A percentile compares a stretch with the other conserved stretches of the same genome.
These are phyloP conservation scores for Venturia nashicola DNA, from an alignment of 2,329 filamentous ascomycete species.

Conservation along the genomic window DNA sequence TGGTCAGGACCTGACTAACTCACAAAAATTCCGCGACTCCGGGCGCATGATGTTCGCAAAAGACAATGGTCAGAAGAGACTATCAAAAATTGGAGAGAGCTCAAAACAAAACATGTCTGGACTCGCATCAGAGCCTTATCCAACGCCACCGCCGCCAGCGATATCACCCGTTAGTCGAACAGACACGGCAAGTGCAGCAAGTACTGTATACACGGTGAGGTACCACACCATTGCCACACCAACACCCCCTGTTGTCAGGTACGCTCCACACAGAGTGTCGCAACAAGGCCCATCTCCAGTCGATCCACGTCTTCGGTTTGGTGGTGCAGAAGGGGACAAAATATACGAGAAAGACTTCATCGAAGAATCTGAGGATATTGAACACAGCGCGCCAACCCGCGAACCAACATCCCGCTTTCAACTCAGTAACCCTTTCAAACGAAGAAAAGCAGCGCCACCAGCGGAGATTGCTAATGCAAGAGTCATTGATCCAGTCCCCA, in stretches of 20 bases:
- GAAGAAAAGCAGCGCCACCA: constrained; percentile 45
- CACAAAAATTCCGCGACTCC: background rate
- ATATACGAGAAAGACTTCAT: constrained; percentile 5
- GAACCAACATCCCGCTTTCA: background rate
- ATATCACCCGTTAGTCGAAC: constrained; percentile 46
- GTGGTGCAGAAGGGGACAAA: background rate
- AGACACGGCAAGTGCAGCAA: constrained; percentile 49
- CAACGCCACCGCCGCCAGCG: constrained; percentile 33
- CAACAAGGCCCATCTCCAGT: constrained; percentile 8
- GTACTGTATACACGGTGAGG: constrained; percentile 51
- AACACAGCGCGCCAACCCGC: background rate
- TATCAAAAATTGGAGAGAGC: background rate
- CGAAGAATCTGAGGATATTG: background rate
- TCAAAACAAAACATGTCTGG: background rate
- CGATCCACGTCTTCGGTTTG: background rate
- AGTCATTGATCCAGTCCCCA: constrained; percentile 30
- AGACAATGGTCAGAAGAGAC: background rate
- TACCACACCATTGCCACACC: constrained; percentile 43
- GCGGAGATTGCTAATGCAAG: constrained; percentile 46
- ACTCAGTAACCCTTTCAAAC: constrained; percentile 45
- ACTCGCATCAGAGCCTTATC: constrained; percentile 13
- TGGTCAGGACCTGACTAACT: constrained; percentile 17
- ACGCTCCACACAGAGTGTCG: constrained; percentile 14
- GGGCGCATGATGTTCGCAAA: background rate
- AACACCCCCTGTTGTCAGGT: constrained; percentile 25